These are phyloP conservation scores for Naganishia vaughanmartiniae DNA, from an alignment of 768 basidiomycete genomes.

Conservation along the genomic window DNA sequence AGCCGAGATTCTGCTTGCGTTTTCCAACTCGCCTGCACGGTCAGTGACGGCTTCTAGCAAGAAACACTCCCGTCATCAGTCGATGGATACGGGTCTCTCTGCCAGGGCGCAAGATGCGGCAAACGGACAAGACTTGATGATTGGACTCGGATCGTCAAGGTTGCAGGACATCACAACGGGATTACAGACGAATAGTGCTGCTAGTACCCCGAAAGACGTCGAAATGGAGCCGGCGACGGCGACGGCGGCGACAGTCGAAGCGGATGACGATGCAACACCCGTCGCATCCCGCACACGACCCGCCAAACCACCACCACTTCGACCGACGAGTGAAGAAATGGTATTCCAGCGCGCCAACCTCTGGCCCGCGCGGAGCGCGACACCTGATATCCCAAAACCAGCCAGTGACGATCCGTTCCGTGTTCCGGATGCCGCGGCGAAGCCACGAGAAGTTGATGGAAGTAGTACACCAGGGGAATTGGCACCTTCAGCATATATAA, in stretches of 20 bases:
- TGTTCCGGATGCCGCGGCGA: background rate
- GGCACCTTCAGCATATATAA: constrained; percentile 14
- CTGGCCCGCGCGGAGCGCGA: constrained; percentile 1
- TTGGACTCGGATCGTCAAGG: constrained; percentile 1
- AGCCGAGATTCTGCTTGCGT: constrained; percentile 31
- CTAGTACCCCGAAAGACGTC: background rate
- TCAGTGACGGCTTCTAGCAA: background rate
- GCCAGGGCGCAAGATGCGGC: background rate
- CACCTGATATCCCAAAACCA: background rate
- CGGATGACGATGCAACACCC: constrained; percentile 11
- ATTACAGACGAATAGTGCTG: background rate
- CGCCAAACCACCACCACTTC: constrained; percentile 4
- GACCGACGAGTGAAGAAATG: background rate
- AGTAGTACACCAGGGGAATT: constrained; percentile 16
- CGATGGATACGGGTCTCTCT: constrained; percentile 6
- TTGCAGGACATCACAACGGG: constrained; percentile 22
- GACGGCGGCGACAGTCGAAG: background rate
- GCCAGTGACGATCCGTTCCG: constrained; percentile 8
- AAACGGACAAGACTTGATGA: background rate
- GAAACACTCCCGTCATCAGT: constrained; percentile 11
- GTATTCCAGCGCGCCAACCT: constrained; percentile 9
- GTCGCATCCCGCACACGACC: background rate
- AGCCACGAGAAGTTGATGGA: background rate
- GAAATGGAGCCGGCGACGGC: background rate
- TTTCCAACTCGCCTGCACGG: constrained; percentile 32